Conservation (phyloP, 257 asterid genomes). For the Echium plantagineum region DNA sequence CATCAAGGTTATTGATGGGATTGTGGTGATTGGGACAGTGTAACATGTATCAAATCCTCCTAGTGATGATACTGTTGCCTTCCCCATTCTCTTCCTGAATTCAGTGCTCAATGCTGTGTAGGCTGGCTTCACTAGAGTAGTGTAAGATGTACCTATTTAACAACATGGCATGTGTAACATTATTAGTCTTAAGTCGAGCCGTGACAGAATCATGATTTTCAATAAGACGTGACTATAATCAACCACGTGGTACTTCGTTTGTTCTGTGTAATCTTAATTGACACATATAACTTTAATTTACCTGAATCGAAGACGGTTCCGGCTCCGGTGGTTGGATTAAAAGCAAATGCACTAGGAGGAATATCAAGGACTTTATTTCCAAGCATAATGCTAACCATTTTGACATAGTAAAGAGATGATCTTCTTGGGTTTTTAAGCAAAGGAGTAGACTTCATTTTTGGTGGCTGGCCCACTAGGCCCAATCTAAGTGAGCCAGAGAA, state of each 20-base stretch:
- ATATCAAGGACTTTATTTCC: constrained; percentile 36
- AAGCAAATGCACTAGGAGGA: constrained; percentile 46
- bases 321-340: constrained; percentile 55
- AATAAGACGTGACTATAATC: too few relatives aligned
- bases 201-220: background rate
- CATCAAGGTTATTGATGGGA: constrained; percentile 65
- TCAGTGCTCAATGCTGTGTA: constrained; percentile 70
- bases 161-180: background rate
- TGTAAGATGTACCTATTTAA: constrained; percentile 54
- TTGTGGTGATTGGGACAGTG: constrained; percentile 33
- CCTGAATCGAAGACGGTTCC: constrained; percentile 83
- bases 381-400: constrained; percentile 46
- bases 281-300: background rate
- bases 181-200: background rate
- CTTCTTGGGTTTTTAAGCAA: constrained; percentile 58
- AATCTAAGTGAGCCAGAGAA: constrained; percentile 52
- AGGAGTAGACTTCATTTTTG: constrained; percentile 43
- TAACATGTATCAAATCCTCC: constrained; percentile 98
- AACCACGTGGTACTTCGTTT: too few relatives aligned
- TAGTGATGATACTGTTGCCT: constrained; percentile 42
- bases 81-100: constrained; percentile 61
- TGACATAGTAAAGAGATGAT: constrained; percentile 68
- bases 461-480: constrained; percentile 69
- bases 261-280: too few relatives aligned
- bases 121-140: constrained; percentile 65